Evolutionary conservation across 225 moss, liverwort and hornwort species (phyloP).

Genomic region (Pseudoscleropodium purum): DNA sequence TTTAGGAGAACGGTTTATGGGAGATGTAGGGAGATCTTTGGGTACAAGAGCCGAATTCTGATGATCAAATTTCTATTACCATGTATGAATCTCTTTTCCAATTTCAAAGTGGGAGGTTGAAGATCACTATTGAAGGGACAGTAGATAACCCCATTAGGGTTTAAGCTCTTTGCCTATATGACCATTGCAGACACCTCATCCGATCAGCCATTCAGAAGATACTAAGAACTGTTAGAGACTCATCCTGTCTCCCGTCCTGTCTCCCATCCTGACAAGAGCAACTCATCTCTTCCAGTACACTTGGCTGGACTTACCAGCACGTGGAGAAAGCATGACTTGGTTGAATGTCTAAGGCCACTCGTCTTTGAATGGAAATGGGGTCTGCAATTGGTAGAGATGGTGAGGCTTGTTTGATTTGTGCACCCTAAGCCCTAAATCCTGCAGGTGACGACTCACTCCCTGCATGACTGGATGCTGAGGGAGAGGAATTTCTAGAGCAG

Average conservation of each 20-base stretch:
- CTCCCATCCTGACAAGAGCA: neutral
- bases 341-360: neutral
- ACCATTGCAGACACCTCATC: neutral
- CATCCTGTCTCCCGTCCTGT: neutral
- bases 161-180: neutral
- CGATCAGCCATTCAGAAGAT: neutral
- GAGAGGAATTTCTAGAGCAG: neutral
- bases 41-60: neutral
- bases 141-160: neutral
- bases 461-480: neutral
- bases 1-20: neutral
- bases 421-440: no score
- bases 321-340: neutral
- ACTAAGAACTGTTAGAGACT: neutral
- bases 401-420: neutral
- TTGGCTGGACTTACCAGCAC: neutral
- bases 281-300: neutral
- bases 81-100: neutral
- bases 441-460: neutral
- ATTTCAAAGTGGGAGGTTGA: neutral
- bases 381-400: neutral
- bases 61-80: neutral
- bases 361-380: neutral
- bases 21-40: neutral
- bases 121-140: neutral